phyloP scores from a whole-genome alignment of 768 basidiomycete species.

The Tephrocybe sp. region DNA sequence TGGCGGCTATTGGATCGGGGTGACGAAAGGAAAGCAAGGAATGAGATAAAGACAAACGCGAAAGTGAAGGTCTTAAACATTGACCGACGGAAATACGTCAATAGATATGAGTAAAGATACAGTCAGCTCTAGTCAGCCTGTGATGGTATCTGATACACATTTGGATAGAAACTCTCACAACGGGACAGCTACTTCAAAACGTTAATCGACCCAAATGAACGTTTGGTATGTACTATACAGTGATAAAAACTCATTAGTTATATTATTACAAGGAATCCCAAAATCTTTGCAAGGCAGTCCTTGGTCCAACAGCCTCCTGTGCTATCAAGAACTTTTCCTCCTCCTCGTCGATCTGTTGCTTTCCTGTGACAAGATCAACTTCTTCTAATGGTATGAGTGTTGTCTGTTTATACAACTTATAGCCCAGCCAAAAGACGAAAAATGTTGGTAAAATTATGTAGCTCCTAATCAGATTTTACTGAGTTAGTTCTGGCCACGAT shows the following conservation, averaged over 20 bases:
- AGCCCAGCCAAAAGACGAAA: constrained; percentile 37
- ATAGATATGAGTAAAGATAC: constrained; percentile 8
- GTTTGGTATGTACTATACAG: too few relatives aligned
- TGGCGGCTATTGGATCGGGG: constrained; percentile 7
- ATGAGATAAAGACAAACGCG: constrained; percentile 16
- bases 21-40: constrained; percentile 15
- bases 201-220: too few relatives aligned
- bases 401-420: constrained; percentile 36
- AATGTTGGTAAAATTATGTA: constrained; percentile 43
- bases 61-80: constrained; percentile 18
- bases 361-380: constrained; percentile 60
- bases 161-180: too few relatives aligned
- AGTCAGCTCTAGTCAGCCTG: neutral
- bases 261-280: constrained; percentile 38
- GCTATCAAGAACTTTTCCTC: constrained; percentile 48
- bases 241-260: neutral
- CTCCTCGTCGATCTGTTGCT: constrained; percentile 60
- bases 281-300: constrained; percentile 21
- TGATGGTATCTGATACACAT: too few relatives aligned
- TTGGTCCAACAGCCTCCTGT: constrained; percentile 39
- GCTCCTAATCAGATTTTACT: constrained; percentile 30
- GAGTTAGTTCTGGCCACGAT: neutral
- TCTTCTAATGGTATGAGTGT: constrained; percentile 39
- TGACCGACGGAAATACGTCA: neutral
- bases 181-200: too few relatives aligned